Conservation (phyloP, 129 eudicot species). For the Gnaphalium uliginosum region DNA sequence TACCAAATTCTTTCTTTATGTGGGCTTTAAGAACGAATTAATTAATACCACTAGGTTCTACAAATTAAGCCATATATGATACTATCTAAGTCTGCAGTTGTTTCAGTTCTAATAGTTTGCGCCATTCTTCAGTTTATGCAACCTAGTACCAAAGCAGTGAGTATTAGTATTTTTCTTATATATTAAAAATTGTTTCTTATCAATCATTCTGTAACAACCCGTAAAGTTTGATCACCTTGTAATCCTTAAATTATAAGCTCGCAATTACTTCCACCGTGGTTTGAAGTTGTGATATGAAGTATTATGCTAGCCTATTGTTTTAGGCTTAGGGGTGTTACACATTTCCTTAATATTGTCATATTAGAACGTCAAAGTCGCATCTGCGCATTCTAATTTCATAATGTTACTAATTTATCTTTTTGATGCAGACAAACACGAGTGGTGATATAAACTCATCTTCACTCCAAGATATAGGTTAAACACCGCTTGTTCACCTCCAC, state of each 20-base stretch:
- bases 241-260: no score
- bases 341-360: neutral
- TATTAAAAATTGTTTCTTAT: neutral
- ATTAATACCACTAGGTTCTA: neutral
- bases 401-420: neutral
- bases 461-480: conserved; percentile 18
- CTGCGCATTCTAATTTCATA: neutral
- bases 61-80: neutral
- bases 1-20: neutral
- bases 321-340: no score
- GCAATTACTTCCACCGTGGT: no score
- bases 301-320: no score
- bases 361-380: neutral
- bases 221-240: no score
- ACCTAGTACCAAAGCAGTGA: conserved; percentile 15
- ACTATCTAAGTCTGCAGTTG: neutral
- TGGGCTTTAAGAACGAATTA: neutral
- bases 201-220: neutral
- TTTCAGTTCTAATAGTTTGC: neutral
- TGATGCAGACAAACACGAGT: conserved; percentile 4
- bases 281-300: no score
- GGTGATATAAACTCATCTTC: neutral
- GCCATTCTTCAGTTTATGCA: conserved; percentile 22
- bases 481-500: neutral
- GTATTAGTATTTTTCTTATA: neutral